Base-by-base conservation (phyloP, 106 monocot species). In the Chionographis japonica region DNA sequence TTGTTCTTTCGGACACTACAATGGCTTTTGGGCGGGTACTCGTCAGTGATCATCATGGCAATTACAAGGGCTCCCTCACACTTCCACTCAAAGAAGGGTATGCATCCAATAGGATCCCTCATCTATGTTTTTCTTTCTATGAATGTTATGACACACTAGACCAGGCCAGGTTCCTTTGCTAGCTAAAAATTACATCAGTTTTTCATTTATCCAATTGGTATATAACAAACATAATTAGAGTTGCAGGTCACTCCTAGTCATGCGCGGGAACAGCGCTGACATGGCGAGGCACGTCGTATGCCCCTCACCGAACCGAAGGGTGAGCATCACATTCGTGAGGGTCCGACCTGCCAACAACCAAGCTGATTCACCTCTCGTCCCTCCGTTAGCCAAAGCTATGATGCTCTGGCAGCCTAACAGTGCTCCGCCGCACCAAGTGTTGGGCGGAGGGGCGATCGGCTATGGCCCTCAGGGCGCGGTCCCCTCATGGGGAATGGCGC, bases 211-310 rank as follows among this genome's bases (percentile, higher is more conserved):
- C 27, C 27, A 27, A 27, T 27, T 27, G 27, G 27, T 27, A 27
- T 3, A 3, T 36, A 13, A 51, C 52, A 39, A 54, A 9, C 15
- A 38, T 12, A 15, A 54, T 35, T 2, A 16, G 1, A 51, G 43
- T 15, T 72, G 19, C 86, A 97, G 97, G 70, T 98, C 97, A n/a
- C 92, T 98, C 42, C 52, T 98, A 27, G 97, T 98, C 1, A 92
- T 98, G 97, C 92, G 92, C 9, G 97, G 97, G 14, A 92, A 98
- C 77, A 98, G 92, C 10, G 92, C 97, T 6, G 97, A 98, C 66
- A 79, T 93, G 85, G 97, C 97, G n/a, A 79, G 97, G 78, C 97
- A 98, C 60, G 92, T 90, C 0, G 71, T 98, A 20, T 93, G 97
- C 75, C 76, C 92, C 3, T 98, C 97, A 3, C 67, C 80, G 3